Conservation (phyloP, 139 green algal genomes). For the Haematococcus lacustris region DNA sequence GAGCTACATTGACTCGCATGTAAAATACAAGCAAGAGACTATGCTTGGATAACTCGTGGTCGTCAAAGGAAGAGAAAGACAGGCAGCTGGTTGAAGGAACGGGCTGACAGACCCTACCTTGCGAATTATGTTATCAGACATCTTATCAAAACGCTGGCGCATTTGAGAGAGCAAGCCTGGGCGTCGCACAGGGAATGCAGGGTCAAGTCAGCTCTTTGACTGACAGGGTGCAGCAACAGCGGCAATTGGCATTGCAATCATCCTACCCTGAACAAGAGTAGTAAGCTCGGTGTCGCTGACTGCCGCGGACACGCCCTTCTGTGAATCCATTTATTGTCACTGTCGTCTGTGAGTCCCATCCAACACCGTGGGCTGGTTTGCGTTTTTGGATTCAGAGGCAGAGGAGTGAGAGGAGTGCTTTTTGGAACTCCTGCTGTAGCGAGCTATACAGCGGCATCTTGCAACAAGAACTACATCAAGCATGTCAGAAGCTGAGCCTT, state of each 20-base stretch:
- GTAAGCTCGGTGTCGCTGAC: neutral
- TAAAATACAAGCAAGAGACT: neutral
- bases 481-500: too few species aligned
- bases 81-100: neutral
- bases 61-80: neutral
- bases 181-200: too few species aligned
- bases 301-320: neutral
- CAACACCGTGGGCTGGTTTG: neutral
- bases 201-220: slow-evolving; percentile 21
- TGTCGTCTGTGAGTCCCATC: neutral
- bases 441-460: neutral
- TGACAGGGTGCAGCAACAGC: too few species aligned
- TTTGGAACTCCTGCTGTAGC: neutral
- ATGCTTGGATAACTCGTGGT: neutral
- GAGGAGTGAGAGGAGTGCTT: neutral
- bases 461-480: too few species aligned
- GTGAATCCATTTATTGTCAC: neutral
- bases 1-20: neutral
- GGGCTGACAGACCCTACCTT: neutral
- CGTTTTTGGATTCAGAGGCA: neutral
- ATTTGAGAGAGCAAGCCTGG: slow-evolving; percentile 37
- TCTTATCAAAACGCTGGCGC: slow-evolving; percentile 15
- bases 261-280: neutral
- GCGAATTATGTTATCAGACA: neutral
- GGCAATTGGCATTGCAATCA: too few species aligned